A percentile compares a stretch with the other conserved stretches of the same genome.
Conservation (phyloP, 768 basidiomycete species). For the Amanita phalloides region DNA sequence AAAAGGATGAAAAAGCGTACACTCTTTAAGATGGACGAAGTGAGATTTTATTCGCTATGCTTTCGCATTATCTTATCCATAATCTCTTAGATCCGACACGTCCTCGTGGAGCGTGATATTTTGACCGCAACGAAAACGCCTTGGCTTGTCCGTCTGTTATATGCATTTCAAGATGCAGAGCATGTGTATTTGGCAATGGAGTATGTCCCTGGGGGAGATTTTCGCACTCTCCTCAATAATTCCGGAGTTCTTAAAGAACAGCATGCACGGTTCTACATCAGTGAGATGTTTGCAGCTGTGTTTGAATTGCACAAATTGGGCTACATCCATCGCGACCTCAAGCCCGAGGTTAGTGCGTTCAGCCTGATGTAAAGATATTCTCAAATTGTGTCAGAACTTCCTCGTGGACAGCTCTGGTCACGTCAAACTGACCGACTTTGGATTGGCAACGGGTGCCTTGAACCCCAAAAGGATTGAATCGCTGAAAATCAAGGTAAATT, state of each 20-base stretch:
- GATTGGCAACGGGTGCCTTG: constrained; percentile 90
- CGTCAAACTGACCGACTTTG: constrained; percentile 97
- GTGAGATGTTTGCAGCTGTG: constrained; percentile 95
- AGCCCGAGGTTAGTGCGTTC: constrained; percentile 66
- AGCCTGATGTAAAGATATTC: background rate
- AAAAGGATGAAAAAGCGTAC: constrained; percentile 98
- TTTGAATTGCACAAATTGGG: constrained; percentile 94
- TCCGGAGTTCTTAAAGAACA: constrained; percentile 97
- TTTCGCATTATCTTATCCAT: background rate
- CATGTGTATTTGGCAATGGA: constrained; percentile 98
- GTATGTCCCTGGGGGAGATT: constrained; percentile 97
- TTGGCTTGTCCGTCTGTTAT: constrained; percentile 90
- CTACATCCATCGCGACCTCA: constrained; percentile 96
- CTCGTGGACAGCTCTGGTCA: constrained; percentile 92
- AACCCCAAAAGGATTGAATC: constrained; percentile 94
- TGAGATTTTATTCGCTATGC: constrained; percentile 15
- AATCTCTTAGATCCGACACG: constrained; percentile 76
- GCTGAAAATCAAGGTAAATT: constrained; percentile 74
- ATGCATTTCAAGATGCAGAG: constrained; percentile 91
- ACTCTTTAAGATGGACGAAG: constrained; percentile 97
- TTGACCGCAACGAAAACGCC: constrained; percentile 95
- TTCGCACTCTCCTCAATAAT: constrained; percentile 94
- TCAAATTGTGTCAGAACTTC: constrained; percentile 61
- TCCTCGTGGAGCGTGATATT: constrained; percentile 96
- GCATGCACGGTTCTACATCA: constrained; percentile 93